Conservation (phyloP, 2,329 filamentous ascomycete genomes). For the Exophiala sideris region DNA sequence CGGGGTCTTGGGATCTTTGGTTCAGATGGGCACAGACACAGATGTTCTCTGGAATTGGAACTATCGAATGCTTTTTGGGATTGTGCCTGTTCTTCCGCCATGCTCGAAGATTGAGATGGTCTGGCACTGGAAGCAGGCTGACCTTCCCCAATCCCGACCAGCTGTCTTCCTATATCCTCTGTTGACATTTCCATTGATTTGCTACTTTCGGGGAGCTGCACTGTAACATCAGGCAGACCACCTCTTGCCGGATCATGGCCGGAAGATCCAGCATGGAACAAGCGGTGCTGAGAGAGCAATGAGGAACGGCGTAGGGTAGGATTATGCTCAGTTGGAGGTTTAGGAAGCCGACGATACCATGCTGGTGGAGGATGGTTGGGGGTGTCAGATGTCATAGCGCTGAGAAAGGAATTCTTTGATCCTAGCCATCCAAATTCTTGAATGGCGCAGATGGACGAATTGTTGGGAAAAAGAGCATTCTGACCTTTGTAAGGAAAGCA, state of each 20-base stretch:
- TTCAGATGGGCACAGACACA: constrained; percentile 68
- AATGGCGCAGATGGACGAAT: constrained; percentile 15
- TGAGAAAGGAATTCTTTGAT: constrained; percentile 29
- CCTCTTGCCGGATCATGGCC: constrained; percentile 9
- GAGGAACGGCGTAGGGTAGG: constrained; percentile 34
- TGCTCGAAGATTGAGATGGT: constrained; percentile 8
- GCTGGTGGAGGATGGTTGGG: constrained; percentile 37
- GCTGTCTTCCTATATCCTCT: constrained; percentile 6
- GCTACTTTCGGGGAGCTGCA: constrained; percentile 12
- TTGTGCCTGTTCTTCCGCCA: constrained; percentile 8
- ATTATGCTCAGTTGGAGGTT: constrained; percentile 33
- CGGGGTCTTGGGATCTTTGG: constrained; percentile 68
- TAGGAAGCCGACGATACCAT: constrained; percentile 46
- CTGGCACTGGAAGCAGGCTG: constrained; percentile 5
- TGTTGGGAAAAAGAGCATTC: constrained; percentile 9
- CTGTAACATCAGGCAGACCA: constrained; percentile 18
- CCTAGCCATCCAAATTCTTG: constrained; percentile 18
- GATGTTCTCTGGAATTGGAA: constrained; percentile 29
- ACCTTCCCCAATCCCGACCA: constrained; percentile 2
- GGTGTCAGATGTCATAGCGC: constrained; percentile 29
- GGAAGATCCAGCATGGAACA: constrained; percentile 20
- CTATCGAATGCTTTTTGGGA: neutral
- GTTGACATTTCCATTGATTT: neutral
- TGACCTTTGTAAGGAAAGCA: constrained; percentile 20
- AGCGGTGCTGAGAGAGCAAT: constrained; percentile 29